These are phyloP conservation scores for Aquilaria sinensis DNA, from an alignment of 345 rosid genomes.

Conservation along the genomic window DNA sequence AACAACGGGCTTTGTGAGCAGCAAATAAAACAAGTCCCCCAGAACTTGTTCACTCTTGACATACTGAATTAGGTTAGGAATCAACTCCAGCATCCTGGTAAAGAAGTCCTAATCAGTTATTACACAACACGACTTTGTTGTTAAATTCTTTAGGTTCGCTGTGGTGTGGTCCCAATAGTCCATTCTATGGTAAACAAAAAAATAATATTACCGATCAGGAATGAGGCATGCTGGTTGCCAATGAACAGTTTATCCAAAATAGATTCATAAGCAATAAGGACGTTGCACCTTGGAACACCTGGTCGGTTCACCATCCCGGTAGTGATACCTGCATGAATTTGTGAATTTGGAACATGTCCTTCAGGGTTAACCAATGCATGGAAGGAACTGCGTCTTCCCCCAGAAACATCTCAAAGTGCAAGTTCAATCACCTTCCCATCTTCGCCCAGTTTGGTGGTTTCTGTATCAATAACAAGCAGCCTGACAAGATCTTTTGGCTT, in stretches of 20 bases:
- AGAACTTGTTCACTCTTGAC: neutral
- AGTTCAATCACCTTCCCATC: constrained; percentile 14
- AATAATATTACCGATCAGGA: neutral
- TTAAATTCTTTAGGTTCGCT: too few species aligned
- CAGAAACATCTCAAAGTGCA: constrained; percentile 15
- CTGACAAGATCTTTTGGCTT: too few species aligned
- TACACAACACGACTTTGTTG: too few species aligned
- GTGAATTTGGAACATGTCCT: constrained; percentile 16
- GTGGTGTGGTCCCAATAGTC: too few species aligned
- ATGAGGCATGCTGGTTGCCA: neutral
- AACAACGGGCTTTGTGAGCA: constrained; percentile 20
- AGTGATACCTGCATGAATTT: constrained; percentile 1
- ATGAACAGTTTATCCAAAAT: neutral
- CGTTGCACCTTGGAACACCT: constrained; percentile 10
- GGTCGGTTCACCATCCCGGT: too few species aligned
- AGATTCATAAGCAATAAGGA: neutral
- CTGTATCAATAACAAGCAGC: too few species aligned
- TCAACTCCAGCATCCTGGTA: neutral
- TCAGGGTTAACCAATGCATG: constrained; percentile 21
- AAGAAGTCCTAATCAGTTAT: neutral
- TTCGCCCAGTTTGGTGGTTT: too few species aligned
- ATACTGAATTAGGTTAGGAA: neutral
- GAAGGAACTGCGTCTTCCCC: constrained; percentile 18
- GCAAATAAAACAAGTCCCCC: constrained; percentile 1
- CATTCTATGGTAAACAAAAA: too few species aligned